Percentiles rank a stretch among this genome's conserved stretches.
These are phyloP conservation scores for Lunasporangiospora selenospora DNA, from an alignment of 192 early-diverging fungal species.

Conservation along the genomic window DNA sequence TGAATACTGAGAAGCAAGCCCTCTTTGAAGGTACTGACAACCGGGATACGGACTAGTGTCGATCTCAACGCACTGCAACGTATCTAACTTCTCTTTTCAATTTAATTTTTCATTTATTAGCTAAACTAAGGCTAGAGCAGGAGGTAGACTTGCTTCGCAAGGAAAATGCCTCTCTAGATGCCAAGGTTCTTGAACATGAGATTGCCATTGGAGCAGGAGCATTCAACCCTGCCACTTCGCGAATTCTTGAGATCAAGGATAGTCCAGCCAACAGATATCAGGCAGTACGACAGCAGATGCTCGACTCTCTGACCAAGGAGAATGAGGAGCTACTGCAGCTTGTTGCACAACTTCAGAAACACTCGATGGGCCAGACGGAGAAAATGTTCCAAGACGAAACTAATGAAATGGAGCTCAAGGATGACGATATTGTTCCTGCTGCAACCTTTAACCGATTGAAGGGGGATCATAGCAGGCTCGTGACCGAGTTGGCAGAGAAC, in stretches of 20 bases:
- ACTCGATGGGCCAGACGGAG: neutral
- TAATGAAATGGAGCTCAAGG: constrained; percentile 10
- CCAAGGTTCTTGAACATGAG: constrained; percentile 64
- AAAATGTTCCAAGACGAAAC: neutral
- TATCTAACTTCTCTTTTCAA: neutral
- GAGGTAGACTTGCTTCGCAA: constrained; percentile 29
- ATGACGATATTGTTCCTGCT: constrained; percentile 51
- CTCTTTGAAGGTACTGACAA: constrained; percentile 21
- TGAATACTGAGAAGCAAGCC: constrained; percentile 15
- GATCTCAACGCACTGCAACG: neutral
- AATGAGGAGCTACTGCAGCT: constrained; percentile 64
- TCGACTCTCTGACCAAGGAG: constrained; percentile 72
- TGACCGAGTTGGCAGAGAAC: constrained; percentile 61
- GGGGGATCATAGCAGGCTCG: constrained; percentile 61
- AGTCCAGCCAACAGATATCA: constrained; percentile 75
- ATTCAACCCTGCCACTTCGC: constrained; percentile 63
- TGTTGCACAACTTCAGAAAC: constrained; percentile 39
- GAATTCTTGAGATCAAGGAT: constrained; percentile 76
- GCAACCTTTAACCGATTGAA: constrained; percentile 64
- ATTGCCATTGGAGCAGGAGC: constrained; percentile 67
- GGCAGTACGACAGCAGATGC: constrained; percentile 71
- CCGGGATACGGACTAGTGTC: neutral
- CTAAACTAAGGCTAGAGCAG: constrained; percentile 7
- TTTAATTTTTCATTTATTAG: neutral
- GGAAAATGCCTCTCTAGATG: constrained; percentile 55